Percentiles rank a stretch among this genome's conserved stretches.
phyloP scores from a whole-genome alignment of 495 filamentous ascomycete species.

The Cryomyces antarcticus region DNA sequence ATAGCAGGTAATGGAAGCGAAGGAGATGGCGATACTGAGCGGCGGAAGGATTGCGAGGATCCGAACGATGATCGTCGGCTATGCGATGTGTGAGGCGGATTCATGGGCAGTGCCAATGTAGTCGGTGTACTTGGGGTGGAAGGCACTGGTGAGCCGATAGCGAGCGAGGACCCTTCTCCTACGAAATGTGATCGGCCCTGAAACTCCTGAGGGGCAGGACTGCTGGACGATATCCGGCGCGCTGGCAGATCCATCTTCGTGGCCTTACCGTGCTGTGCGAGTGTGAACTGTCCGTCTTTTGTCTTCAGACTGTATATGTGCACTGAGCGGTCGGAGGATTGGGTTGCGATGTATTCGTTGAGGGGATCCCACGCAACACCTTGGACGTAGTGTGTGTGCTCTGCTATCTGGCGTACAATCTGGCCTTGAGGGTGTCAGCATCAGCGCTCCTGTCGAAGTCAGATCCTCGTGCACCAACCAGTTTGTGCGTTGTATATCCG shows the following conservation, averaged over 20 bases:
- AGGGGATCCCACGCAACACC: constrained; percentile 96
- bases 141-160: constrained; percentile 61
- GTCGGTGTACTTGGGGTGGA: constrained; percentile 93
- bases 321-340: constrained; percentile 92
- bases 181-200: constrained; percentile 34
- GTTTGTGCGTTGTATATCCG: constrained; percentile 90
- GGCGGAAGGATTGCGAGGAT: constrained; percentile 61
- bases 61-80: constrained; percentile 90
- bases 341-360: constrained; percentile 95
- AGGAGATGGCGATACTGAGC: constrained; percentile 87
- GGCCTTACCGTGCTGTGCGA: constrained; percentile 56
- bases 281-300: constrained; percentile 86
- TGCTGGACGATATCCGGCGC: constrained; percentile 75
- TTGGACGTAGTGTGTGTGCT: constrained; percentile 98
- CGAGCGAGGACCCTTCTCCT: constrained; percentile 31
- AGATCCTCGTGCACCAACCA: constrained; percentile 32
- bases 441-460: background rate
- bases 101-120: constrained; percentile 82
- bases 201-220: constrained; percentile 77
- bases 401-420: constrained; percentile 88
- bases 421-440: constrained; percentile 35
- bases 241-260: constrained; percentile 81
- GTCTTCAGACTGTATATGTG: constrained; percentile 93
- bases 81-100: constrained; percentile 79
- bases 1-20: constrained; percentile 89